A percentile compares a stretch with the other conserved stretches of the same genome.
Conservation (phyloP, 768 basidiomycete genomes). For the Tephrocybe rancida region DNA sequence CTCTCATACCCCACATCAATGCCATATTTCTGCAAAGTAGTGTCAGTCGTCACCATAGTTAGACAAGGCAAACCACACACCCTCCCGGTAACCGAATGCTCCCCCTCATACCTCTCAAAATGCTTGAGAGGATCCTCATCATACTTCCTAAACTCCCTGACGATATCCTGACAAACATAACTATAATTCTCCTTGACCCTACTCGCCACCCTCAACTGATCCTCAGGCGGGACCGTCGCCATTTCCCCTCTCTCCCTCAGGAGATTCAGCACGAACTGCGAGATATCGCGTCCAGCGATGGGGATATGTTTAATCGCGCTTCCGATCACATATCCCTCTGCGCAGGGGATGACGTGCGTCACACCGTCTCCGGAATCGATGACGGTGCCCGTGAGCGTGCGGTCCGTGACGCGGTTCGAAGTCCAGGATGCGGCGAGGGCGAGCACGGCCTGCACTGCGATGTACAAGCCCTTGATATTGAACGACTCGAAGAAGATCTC, state of each 20-base stretch:
- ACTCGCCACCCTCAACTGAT: constrained; percentile 87
- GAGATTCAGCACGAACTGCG: constrained; percentile 93
- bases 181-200: constrained; percentile 98
- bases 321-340: constrained; percentile 98
- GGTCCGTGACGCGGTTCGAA: constrained; percentile 84
- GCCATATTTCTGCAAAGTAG: constrained; percentile 77
- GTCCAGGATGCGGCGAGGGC: constrained; percentile 98
- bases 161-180: constrained; percentile 98
- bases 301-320: constrained; percentile 99
- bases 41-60: not conserved
- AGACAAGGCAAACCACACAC: constrained; percentile 42
- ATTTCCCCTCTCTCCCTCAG: constrained; percentile 96
- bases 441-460: constrained; percentile 97
- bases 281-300: constrained; percentile 96
- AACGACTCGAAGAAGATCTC: constrained; percentile 99
- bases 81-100: constrained; percentile 90
- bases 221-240: constrained; percentile 89
- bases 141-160: constrained; percentile 98
- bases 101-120: constrained; percentile 92
- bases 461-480: constrained; percentile 98
- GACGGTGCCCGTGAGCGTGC: constrained; percentile 94
- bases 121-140: constrained; percentile 95
- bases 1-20: constrained; percentile 98
- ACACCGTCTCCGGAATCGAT: constrained; percentile 99
- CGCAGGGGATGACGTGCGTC: constrained; percentile 94